Evolutionary conservation across 306 rosid species (phyloP), one percentile per base, ranked within the genome.

Genomic region (Nissolia schottii): DNA sequence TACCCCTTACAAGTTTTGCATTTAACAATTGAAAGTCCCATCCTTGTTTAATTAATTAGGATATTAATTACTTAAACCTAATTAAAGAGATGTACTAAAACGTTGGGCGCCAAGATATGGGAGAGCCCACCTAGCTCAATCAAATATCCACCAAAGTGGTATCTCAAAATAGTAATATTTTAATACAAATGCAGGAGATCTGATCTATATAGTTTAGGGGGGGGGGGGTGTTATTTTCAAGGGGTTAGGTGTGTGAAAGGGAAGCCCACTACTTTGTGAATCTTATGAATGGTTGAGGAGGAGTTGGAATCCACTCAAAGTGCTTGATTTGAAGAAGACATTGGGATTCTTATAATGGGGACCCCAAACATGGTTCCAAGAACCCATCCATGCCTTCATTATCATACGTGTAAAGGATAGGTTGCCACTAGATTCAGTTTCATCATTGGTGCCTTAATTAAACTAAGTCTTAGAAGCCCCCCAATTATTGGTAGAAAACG

Each of bases 281-380:
- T 67, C 84, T 69, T 67, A 76, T 69, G 45, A 62, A 81, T 82
- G 84, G 97, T 88, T 91, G 92, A 85, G 51, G 89, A 71, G 87
- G 98, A 87, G 98, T 93, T 89, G 98, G 98, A 90, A 84, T 89
- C 92, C 98, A 93, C 98, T 90, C 75, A 79, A 79, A 81, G 79
- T 78, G 96, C 84, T 79, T 77, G 86, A 72, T 76, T 64, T 88
- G 84, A 80, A 85, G 70, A 85, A 67, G 84, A 88, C 85, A 86
- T 68, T 66, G 61, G 69, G 73, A 70, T 77, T 65, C 82, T 80
- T 74, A n/a, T n/a, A 75, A 77, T 83, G 71, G 89, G 80, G 87
- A 78, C 83, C 78, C 74, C 83, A 57, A 82, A 74, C 88, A 82
- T 77, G 79, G 57, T 83, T 85, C 78, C 74, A 79, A 80, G 54